Evolutionary conservation across 2,329 filamentous ascomycete genomes (phyloP).

Genomic region (Zasmidium citrigriseum): DNA sequence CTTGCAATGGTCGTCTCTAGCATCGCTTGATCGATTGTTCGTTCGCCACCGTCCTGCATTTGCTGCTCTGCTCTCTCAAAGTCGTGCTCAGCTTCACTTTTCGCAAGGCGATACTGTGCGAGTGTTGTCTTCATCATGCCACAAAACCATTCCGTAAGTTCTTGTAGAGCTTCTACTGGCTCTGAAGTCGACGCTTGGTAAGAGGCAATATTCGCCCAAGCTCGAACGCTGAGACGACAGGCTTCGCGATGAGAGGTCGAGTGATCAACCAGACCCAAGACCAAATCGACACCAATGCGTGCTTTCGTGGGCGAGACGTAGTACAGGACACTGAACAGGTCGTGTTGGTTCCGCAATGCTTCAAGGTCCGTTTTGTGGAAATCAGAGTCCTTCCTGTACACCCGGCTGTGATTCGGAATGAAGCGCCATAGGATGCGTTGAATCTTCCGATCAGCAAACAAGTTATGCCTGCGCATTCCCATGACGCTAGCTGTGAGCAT

Average conservation of each 20-base stretch:
- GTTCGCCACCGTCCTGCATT: constrained; percentile 34
- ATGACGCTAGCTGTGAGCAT: constrained; percentile 53
- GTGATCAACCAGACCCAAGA: constrained; percentile 59
- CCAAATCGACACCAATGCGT: constrained; percentile 54
- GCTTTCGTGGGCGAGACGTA: constrained; percentile 56
- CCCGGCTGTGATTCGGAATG: constrained; percentile 62
- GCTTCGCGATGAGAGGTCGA: constrained; percentile 59
- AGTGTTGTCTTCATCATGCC: constrained; percentile 56
- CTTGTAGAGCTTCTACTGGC: constrained; percentile 44
- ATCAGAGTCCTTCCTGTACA: constrained; percentile 59
- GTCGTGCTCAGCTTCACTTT: constrained; percentile 60
- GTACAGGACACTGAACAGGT: constrained; percentile 61
- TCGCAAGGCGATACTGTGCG: constrained; percentile 57
- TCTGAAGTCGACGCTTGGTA: constrained; percentile 59
- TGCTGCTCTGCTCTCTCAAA: constrained; percentile 36
- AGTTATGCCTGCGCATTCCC: constrained; percentile 42
- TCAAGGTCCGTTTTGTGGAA: constrained; percentile 56
- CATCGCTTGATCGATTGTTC: constrained; percentile 44
- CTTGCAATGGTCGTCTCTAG: constrained; percentile 55
- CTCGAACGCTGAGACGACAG: constrained; percentile 58
- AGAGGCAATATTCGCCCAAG: constrained; percentile 59
- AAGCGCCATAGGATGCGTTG: constrained; percentile 56
- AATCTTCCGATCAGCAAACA: constrained; percentile 56
- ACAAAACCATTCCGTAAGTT: constrained; percentile 57
- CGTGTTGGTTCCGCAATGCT: constrained; percentile 62